Base-by-base conservation (phyloP, 306 rosid species). In the Prunus padus region DNA sequence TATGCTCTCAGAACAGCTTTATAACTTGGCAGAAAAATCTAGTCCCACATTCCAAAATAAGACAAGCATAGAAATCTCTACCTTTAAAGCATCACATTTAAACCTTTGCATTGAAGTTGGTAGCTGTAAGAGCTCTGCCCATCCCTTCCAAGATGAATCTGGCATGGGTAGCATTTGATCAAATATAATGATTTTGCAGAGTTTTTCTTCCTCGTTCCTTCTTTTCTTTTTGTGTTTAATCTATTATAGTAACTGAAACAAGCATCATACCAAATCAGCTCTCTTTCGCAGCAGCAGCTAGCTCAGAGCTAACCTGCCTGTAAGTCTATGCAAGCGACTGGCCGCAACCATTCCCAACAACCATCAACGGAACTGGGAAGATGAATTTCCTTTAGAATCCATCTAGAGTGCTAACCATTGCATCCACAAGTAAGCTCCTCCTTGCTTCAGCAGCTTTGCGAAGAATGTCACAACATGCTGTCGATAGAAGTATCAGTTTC, bases 261-360 rank as follows among this genome's bases (percentile, higher is more conserved):
- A 84, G 77, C 4, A 31, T 65, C 90, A 54, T 83, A 96, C 99
- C 97, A 96, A 80, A 74, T 96, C 98, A 0, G 98, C 98, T n/a
- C 45, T 89, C 98, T 87, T 92, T 92, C 46, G 98, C 96, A 11
- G 96, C 97, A 45, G 92, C 98, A 65, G 99, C 96, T 70, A 96
- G 84, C 81, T 92, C 98, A 37, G 97, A 96, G 94, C 99, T 92
- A 91, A 96, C 99, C 82, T 96, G 99, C 84, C 99, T n/a, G 84
- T 9, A 96, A 80, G 88, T 96, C 99, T 65, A 92, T 90, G 84
- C 98, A 92, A 20, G 99, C n/a, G 99, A 78, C 99, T 89, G n/a
- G 47, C 99, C 99, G 69, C 99, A 90, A 26, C 99, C 99, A 55
- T 96, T 92, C 83, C 90, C 99, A 64, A 92, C 98, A 55, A 92